Evolutionary conservation across 169 alveolate species (phyloP), one percentile per base, ranked within the genome.

Genomic region (Eimeria falciformis): DNA sequence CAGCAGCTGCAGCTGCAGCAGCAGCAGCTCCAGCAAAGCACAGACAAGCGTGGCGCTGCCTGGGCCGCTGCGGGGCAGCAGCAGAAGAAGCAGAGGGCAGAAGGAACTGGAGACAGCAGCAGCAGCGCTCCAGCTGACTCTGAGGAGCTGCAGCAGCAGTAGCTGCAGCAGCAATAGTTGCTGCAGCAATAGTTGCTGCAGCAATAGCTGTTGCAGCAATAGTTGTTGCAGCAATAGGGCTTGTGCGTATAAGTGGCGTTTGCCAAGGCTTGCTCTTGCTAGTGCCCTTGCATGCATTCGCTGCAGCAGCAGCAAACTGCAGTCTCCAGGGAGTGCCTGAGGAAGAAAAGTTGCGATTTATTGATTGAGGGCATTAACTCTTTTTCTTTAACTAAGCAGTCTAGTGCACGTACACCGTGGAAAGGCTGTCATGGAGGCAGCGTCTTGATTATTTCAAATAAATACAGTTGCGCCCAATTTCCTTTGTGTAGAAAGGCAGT

Each of bases 111-210:
- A 75, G 40, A 75, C 62, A 75, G 85, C 85, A 75, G 85, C 62
- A 75, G 85, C 85, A 65, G 85, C 66, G 85, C 85, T 23, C 85
- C 85, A 45, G 85, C 65, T 12, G 85, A 75, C 55, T 58, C 85
- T 7, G 65, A 75, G 85, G 85, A 75, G 56, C 65, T 75, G 58
- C 85, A 75, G 65, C 85, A 75, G 65, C 85, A 40, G 85, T 75
- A 25, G n/a, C n/a, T n/a, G n/a, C n/a, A n/a, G n/a, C n/a, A n/a
- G n/a, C 14, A 11, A 11, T 14, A 50, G 14, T 50, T 50, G 62
- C 62, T 14, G 7, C 14, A 7, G 14, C 62, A 11, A 50, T 50
- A 50, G 62, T 14, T 50, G 62, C 62, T 50, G 62, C 62, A 7
- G 62, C 7, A 50, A 50, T 14, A 50, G 62, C 62, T n/a, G n/a